These are phyloP conservation scores for Corylus americana DNA, from an alignment of 306 rosid species.

Conservation along the genomic window DNA sequence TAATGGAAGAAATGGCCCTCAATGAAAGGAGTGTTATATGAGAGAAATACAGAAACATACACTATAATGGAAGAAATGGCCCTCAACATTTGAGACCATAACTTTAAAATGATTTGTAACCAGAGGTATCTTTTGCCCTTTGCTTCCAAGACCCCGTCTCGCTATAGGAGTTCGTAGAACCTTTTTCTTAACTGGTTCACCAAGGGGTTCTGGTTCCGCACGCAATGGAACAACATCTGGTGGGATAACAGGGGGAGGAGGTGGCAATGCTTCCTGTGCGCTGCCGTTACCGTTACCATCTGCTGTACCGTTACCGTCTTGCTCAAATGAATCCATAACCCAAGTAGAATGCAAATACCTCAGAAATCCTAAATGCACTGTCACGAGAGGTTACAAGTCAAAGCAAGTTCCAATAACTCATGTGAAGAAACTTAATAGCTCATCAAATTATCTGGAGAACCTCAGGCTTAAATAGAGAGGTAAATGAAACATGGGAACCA, in stretches of 20 bases:
- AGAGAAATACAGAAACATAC: slow-evolving; percentile 44
- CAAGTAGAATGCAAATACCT: not conserved
- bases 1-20: slow-evolving; percentile 75
- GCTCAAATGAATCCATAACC: slow-evolving; percentile 58
- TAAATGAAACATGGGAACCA: not conserved
- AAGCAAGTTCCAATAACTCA: not conserved
- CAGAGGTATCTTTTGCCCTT: slow-evolving; percentile 59
- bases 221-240: slow-evolving; percentile 56
- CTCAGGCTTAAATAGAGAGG: not conserved
- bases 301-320: slow-evolving; percentile 39
- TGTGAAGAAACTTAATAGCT: not conserved
- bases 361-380: not conserved
- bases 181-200: slow-evolving; percentile 62
- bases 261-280: slow-evolving; percentile 50
- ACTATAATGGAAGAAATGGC: slow-evolving; percentile 77
- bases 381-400: not conserved
- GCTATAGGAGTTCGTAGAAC: slow-evolving; percentile 60
- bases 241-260: slow-evolving; percentile 82
- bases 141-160: slow-evolving; percentile 58
- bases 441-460: not conserved
- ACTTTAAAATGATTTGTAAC: slow-evolving; percentile 85
- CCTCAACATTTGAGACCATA: slow-evolving; percentile 47
- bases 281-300: slow-evolving; percentile 20
- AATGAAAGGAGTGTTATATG: not conserved
- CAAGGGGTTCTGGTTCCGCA: slow-evolving; percentile 33